Conservation (phyloP, 2,329 filamentous ascomycete genomes). For the Pseudonectria foliicola region DNA sequence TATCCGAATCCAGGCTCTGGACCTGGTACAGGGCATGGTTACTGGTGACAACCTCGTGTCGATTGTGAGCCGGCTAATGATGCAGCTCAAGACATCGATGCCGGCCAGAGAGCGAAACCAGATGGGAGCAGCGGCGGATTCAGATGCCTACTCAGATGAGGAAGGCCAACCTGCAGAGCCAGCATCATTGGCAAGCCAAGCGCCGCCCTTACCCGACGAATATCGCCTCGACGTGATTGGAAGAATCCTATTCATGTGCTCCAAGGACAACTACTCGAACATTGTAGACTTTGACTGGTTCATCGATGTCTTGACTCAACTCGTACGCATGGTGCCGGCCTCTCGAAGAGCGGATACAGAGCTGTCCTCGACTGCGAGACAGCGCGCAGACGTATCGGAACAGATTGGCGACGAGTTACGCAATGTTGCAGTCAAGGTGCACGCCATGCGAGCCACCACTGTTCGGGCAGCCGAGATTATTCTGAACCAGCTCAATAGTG, state of each 20-base stretch:
- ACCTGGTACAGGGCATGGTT: slow-evolving; percentile 91
- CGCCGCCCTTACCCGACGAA: slow-evolving; percentile 69
- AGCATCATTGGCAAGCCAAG: slow-evolving; percentile 29
- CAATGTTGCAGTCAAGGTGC: slow-evolving; percentile 87
- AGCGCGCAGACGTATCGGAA: slow-evolving; percentile 48
- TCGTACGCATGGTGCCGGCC: slow-evolving; percentile 64
- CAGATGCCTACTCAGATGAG: slow-evolving; percentile 41
- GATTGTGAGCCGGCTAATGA: slow-evolving; percentile 80
- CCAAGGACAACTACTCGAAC: slow-evolving; percentile 78
- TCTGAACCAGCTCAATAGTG: slow-evolving; percentile 48
- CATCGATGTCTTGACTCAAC: slow-evolving; percentile 78
- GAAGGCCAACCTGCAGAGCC: slow-evolving; percentile 37
- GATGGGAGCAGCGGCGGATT: slow-evolving; percentile 35
- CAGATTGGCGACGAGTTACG: slow-evolving; percentile 78
- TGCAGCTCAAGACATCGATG: slow-evolving; percentile 67
- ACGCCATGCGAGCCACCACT: slow-evolving; percentile 71
- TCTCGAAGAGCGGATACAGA: slow-evolving; percentile 35
- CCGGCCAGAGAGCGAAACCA: slow-evolving; percentile 40
- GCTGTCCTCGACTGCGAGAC: slow-evolving; percentile 22
- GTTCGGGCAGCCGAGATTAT: slow-evolving; percentile 77
- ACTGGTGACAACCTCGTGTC: slow-evolving; percentile 75
- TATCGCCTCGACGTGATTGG: slow-evolving; percentile 79
- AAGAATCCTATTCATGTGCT: slow-evolving; percentile 82
- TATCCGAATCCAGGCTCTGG: slow-evolving; percentile 85
- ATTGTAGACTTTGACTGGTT: slow-evolving; percentile 96